Base-by-base conservation (phyloP, 345 rosid genomes). In the Acer saccharum region DNA sequence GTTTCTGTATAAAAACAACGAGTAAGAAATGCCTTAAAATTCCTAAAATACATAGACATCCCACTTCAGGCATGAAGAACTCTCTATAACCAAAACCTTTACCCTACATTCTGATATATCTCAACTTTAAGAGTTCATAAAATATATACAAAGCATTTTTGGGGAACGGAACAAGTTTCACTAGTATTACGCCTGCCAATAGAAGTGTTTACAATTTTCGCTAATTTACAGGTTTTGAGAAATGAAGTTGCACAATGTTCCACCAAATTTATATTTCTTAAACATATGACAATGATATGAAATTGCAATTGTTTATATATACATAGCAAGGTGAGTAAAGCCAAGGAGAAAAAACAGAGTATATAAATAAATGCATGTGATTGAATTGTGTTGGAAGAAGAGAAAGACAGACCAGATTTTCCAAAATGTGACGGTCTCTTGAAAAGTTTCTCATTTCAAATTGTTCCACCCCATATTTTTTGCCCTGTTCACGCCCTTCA, bases 401-500 rank as follows among this genome's bases (percentile, higher is more conserved):
- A 71, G 73, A 81, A 81, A 79, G 83, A 83, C 75, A 76, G 74
- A 94, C 98, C 97, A 96, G 90, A 82, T 90, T 91, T 90, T 96
- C 98, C 88, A 96, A 79, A 60, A 81, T 8, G 17, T 83, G 80
- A 35, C 91, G 90, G 79, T 96, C 99, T 81, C 83, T 89, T 48
- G 94, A 92, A 81, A 96, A 96, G 61, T 91, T 96, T 78, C 91
- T 86, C 99, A 96, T 96, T 85, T 96, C 98, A 62, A 74, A 94
- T 80, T 96, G 99, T 89, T 96, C 98, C 29, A 94, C 98, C 68
- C 99, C 98, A 64, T 88, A 96, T 82, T 86, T 89, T 86, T 91
- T 92, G 63, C 97, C 99, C 73, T 96, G 98, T 74, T 94, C 97
- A 1, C 93, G 89, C 14, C 98, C 99, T 89, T 96, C 99, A 10